Evolutionary conservation across 2,329 filamentous ascomycete genomes (phyloP).

Genomic region (Exserohilum rostratum): DNA sequence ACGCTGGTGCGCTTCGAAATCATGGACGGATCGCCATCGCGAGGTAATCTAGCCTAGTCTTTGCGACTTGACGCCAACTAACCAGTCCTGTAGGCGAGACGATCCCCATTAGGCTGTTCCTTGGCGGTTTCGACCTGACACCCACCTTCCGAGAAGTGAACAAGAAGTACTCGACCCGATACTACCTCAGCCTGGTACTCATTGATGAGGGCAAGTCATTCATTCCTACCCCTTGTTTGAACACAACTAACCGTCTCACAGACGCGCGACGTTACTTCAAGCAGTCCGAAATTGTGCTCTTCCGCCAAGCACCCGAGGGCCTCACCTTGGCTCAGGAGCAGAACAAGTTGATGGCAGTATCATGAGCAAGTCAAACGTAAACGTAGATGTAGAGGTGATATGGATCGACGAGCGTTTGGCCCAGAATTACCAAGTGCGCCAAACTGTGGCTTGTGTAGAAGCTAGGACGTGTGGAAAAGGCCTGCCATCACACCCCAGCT

Average conservation of each 20-base stretch:
- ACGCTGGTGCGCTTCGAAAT: slow-evolving; percentile 98
- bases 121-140: slow-evolving; percentile 95
- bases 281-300: slow-evolving; percentile 97
- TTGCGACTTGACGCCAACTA: slow-evolving; percentile 15
- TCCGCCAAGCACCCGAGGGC: slow-evolving; percentile 71
- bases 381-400: background rate
- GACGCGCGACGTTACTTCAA: slow-evolving; percentile 98
- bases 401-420: background rate
- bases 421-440: background rate
- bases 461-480: background rate
- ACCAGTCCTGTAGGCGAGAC: slow-evolving; percentile 67
- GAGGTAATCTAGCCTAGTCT: slow-evolving; percentile 63
- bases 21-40: slow-evolving; percentile 98
- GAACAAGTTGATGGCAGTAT: slow-evolving; percentile 51
- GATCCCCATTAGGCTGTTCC: slow-evolving; percentile 94
- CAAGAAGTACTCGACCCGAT: slow-evolving; percentile 98
- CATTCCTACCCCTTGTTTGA: too few species aligned
- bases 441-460: background rate
- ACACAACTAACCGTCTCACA: slow-evolving; percentile 47
- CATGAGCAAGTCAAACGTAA: slow-evolving; percentile 33
- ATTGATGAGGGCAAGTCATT: slow-evolving; percentile 79
- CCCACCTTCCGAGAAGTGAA: slow-evolving; percentile 99
- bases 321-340: slow-evolving; percentile 56
- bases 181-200: slow-evolving; percentile 94
- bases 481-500: slow-evolving; percentile 1